These are phyloP conservation scores for Crithidia bombi DNA, from an alignment of 208 protist genomes.

Conservation along the genomic window DNA sequence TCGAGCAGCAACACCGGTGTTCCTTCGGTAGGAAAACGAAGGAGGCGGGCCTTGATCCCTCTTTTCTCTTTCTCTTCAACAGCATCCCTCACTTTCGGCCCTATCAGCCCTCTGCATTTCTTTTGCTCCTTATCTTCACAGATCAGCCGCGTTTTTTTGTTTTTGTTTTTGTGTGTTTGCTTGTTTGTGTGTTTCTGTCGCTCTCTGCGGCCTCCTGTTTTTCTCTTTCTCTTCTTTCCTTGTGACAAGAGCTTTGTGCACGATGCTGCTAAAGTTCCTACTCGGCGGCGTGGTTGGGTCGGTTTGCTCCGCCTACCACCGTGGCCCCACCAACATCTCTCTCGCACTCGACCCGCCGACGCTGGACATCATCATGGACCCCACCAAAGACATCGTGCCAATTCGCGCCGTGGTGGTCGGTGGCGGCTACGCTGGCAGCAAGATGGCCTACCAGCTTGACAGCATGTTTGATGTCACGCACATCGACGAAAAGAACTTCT, in stretches of 20 bases:
- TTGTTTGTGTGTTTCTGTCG: conserved; percentile 19
- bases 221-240: conserved; percentile 5
- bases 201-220: conserved; percentile 10
- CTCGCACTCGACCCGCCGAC: conserved; percentile 65
- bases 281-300: conserved; percentile 42
- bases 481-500: conserved; percentile 91
- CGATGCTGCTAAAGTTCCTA: conserved; percentile 67
- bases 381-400: conserved; percentile 72
- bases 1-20: too few species aligned
- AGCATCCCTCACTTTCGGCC: too few species aligned
- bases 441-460: conserved; percentile 82
- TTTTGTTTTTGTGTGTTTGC: conserved; percentile 1
- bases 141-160: conserved; percentile 6
- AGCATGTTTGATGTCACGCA: conserved; percentile 87
- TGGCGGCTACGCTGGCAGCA: conserved; percentile 80
- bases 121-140: not conserved
- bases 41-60: too few species aligned
- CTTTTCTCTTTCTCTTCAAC: too few species aligned
- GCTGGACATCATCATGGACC: conserved; percentile 79
- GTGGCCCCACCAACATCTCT: conserved; percentile 29
- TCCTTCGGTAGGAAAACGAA: too few species aligned
- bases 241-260: conserved; percentile 9
- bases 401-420: conserved; percentile 83
- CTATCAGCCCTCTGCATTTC: not conserved
- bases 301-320: conserved; percentile 42